phyloP scores from a whole-genome alignment of 768 basidiomycete species.

The Tylopilus plumbeoviolaceoides region DNA sequence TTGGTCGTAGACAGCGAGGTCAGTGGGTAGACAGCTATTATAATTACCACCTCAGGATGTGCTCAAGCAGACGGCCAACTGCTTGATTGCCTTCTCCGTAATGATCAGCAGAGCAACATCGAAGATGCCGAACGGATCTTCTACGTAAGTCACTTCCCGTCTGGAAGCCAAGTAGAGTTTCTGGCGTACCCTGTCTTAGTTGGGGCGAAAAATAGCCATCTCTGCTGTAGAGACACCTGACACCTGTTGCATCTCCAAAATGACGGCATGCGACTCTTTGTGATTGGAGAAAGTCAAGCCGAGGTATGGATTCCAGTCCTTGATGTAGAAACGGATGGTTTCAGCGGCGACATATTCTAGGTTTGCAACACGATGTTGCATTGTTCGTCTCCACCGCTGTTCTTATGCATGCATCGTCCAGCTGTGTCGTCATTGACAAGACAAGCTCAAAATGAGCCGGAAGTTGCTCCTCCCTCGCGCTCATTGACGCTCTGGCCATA shows the following conservation, averaged over 20 bases:
- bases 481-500: too few species aligned
- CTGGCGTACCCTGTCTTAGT: background rate
- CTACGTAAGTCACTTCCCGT: slow-evolving; percentile 8
- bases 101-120: slow-evolving; percentile 2
- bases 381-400: background rate
- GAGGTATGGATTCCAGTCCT: too few species aligned
- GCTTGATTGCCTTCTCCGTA: slow-evolving; percentile 13
- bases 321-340: background rate
- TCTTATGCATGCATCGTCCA: background rate
- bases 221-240: too few species aligned
- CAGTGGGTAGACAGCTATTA: background rate
- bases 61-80: background rate
- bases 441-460: background rate
- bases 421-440: background rate
- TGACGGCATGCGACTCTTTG: too few species aligned
- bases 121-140: slow-evolving; percentile 16
- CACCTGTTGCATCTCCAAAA: too few species aligned
- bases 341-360: background rate
- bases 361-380: background rate
- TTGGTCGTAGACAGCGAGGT: background rate
- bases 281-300: too few species aligned
- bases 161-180: slow-evolving; percentile 10
- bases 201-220: too few species aligned
- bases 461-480: too few species aligned
- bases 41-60: background rate